A percentile compares a stretch with the other conserved stretches of the same genome.
Conservation (phyloP, 1,139 yeast genomes). For the Candida pseudoviswanathii region DNA sequence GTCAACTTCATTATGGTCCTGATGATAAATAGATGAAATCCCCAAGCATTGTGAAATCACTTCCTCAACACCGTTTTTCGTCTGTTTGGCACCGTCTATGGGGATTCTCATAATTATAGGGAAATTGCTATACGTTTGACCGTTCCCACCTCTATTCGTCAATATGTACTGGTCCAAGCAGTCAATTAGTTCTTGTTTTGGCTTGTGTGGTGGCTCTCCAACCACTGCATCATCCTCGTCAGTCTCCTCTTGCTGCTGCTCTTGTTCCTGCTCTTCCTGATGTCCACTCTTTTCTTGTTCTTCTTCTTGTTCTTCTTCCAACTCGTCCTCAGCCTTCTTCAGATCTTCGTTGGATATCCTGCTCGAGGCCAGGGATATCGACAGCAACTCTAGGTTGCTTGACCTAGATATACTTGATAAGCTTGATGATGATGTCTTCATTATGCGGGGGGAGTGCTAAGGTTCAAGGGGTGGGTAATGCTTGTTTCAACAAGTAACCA, state of each 20-base stretch:
- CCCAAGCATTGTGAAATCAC: conserved; percentile 8
- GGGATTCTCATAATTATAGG: conserved; percentile 15
- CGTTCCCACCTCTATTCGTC: conserved; percentile 9
- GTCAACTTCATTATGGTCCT: neutral
- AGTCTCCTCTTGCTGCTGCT: neutral
- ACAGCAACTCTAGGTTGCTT: conserved; percentile 11
- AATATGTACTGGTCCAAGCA: conserved; percentile 13
- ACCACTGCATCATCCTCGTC: neutral
- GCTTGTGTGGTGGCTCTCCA: conserved; percentile 1
- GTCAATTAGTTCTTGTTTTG: conserved; percentile 11
- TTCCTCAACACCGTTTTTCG: conserved; percentile 2
- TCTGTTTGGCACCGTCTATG: neutral
- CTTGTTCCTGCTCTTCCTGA: conserved; percentile 1
- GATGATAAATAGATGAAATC: conserved; percentile 7
- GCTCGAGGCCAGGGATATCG: conserved; percentile 13
- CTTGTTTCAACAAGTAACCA: neutral
- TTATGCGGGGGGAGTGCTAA: neutral
- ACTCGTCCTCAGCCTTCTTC: neutral
- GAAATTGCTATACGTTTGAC: conserved; percentile 12
- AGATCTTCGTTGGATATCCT: conserved; percentile 6
- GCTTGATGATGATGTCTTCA: conserved; percentile 11
- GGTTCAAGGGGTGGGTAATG: too few relatives aligned
- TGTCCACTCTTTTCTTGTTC: neutral
- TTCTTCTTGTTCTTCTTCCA: neutral
- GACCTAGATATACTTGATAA: conserved; percentile 12